Conservation (phyloP, 306 rosid species). For the Quercus glauca region DNA sequence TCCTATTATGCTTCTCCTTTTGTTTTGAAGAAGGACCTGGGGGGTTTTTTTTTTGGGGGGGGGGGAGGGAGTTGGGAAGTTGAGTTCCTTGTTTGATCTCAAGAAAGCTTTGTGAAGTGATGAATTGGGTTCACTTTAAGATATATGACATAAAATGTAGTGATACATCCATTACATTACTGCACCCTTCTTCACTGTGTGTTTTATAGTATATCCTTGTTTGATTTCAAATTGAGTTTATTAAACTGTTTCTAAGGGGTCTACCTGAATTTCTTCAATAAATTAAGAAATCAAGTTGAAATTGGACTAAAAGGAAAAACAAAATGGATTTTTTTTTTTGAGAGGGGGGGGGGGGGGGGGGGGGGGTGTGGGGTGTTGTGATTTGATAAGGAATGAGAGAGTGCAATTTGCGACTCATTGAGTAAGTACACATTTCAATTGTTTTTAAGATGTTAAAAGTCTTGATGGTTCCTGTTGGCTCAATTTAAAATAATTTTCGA, state of each 20-base stretch:
- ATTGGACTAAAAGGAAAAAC: too few species aligned
- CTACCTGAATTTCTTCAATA: not conserved
- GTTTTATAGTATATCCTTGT: not conserved
- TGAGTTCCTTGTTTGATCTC: not conserved
- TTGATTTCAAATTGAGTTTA: not conserved
- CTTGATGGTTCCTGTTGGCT: not conserved
- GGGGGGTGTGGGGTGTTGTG: too few species aligned
- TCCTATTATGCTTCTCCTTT: constrained; percentile 9
- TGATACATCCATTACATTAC: not conserved
- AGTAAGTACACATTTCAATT: not conserved
- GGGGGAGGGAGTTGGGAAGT: too few species aligned
- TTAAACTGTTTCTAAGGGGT: not conserved
- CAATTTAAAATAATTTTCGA: not conserved
- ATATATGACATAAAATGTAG: not conserved
- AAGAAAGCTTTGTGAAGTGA: not conserved
- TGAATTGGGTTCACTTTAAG: not conserved
- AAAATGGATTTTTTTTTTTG: too few species aligned
- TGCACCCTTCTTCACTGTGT: not conserved
- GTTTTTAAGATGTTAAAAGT: not conserved
- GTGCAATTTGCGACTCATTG: too few species aligned
- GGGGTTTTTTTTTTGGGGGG: too few species aligned
- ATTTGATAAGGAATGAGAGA: too few species aligned
- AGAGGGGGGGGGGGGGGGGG: too few species aligned
- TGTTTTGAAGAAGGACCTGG: too few species aligned
- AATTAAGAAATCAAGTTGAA: too few species aligned